Percentiles rank a stretch among this genome's conserved stretches.
Evolutionary conservation across 2,329 filamentous ascomycete species (phyloP).

Genomic region (Westerdykella aurantiaca): DNA sequence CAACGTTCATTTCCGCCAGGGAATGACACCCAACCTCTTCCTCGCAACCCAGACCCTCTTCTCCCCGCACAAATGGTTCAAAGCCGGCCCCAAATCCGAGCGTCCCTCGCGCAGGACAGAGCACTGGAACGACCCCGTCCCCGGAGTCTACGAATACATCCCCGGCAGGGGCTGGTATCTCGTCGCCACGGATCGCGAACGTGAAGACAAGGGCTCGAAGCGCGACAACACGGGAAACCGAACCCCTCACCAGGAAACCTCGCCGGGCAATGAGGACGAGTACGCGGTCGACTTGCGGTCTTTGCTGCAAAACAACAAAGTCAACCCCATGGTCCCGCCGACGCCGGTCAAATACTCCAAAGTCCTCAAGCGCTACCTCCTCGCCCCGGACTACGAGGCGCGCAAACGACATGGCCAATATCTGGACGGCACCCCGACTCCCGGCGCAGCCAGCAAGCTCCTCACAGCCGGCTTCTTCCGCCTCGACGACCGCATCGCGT

Average conservation of each 20-base stretch:
- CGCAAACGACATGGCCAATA: conserved; percentile 43
- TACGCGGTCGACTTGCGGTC: conserved; percentile 1
- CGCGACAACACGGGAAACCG: no score
- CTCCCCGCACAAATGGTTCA: conserved; percentile 47
- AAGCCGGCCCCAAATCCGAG: conserved; percentile 34
- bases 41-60: conserved; percentile 46
- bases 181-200: conserved; percentile 37
- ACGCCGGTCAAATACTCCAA: conserved; percentile 43
- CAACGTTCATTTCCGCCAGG: conserved; percentile 2
- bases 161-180: conserved; percentile 49
- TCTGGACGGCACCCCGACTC: conserved; percentile 13
- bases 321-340: conserved; percentile 26
- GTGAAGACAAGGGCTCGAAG: conserved; percentile 9
- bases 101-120: conserved; percentile 40
- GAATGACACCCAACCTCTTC: conserved; percentile 49
- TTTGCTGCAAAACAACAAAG: conserved; percentile 8
- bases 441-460: conserved; percentile 30
- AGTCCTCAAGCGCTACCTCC: conserved; percentile 46
- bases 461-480: conserved; percentile 44
- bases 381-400: conserved; percentile 44
- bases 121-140: conserved; percentile 45
- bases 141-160: conserved; percentile 47
- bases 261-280: conserved; percentile 3
- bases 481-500: conserved; percentile 45
- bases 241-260: neutral